Base-by-base conservation (phyloP, 192 early-diverging fungal species). In the Geranomyces michiganensis region DNA sequence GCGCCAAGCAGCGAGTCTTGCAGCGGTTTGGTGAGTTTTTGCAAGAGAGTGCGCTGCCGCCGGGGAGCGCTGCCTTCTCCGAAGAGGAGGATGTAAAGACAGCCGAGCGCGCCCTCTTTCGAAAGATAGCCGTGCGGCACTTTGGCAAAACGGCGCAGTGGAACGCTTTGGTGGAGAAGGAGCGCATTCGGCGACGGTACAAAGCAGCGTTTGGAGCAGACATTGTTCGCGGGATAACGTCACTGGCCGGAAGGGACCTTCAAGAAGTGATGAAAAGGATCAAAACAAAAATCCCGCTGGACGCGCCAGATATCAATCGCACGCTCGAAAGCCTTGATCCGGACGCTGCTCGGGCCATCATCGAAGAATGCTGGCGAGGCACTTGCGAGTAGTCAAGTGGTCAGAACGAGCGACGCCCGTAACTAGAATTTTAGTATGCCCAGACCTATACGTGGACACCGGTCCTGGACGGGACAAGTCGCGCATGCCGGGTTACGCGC, bases 381-480 rank as follows among this genome's bases (percentile, higher is more conserved):
- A n/a, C n/a, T n/a, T n/a, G n/a, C n/a, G n/a, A n/a, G n/a, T n/a
- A n/a, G n/a, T n/a, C n/a, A n/a, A n/a, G n/a, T n/a, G n/a, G n/a
- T n/a, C n/a, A n/a, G n/a, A n/a, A n/a, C n/a, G n/a, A n/a, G n/a
- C n/a, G n/a, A n/a, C n/a, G n/a, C n/a, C n/a, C n/a, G n/a, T n/a
- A n/a, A n/a, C n/a, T n/a, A n/a, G n/a, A n/a, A n/a, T n/a, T n/a
- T n/a, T n/a, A n/a, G n/a, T n/a, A n/a, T n/a, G n/a, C 36, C 36
- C 3, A 21, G 27, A 9, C 78, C 73, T 1, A 68, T 55, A 51
- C 77, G 76, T 3, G 72, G 75, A 74, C 94, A 96, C 30, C 75
- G 72, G 41, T 90, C 82, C 27, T 62, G 74, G 14, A 95, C 92
- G 14, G 96, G 96, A 61, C 96, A 98, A 33, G 79, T 78, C 15